Conservation (phyloP, 176 grass and related monocot species). For the Hyparrhenia diplandra region DNA sequence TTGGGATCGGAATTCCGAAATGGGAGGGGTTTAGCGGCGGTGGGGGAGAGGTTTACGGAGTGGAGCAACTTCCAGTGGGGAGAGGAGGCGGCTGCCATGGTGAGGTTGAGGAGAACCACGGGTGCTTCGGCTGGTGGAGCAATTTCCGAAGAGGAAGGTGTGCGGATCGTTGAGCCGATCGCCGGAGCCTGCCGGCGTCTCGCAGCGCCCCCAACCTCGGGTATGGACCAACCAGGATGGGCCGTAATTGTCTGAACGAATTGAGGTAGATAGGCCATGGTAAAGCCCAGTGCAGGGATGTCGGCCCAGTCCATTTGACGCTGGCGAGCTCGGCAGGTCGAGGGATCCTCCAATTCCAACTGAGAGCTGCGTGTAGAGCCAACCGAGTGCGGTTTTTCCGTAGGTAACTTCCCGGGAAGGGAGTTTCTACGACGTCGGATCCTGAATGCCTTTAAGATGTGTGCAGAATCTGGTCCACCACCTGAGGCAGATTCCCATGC, state of each 20-base stretch:
- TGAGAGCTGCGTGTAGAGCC: not conserved
- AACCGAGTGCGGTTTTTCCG: no score
- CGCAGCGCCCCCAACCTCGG: no score
- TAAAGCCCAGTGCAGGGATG: not conserved
- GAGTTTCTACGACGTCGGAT: no score
- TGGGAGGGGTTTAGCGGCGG: not conserved
- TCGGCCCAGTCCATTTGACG: not conserved
- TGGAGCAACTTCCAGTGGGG: slow-evolving; percentile 39
- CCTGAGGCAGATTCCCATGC: no score
- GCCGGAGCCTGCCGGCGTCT: no score
- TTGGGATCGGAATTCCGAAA: not conserved
- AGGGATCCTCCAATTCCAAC: not conserved
- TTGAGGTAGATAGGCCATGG: not conserved
- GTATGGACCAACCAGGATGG: no score
- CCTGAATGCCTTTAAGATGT: no score
- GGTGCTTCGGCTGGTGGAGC: not conserved
- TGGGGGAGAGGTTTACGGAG: slow-evolving; percentile 2
- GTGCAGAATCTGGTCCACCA: no score
- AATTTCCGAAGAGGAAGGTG: not conserved
- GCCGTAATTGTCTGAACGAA: not conserved
- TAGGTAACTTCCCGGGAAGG: no score
- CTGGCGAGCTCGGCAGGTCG: not conserved
- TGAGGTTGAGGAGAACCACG: not conserved
- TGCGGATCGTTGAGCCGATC: not conserved
- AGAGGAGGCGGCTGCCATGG: slow-evolving; percentile 7